These are phyloP conservation scores for Circinella umbellata DNA, from an alignment of 371 early-diverging fungal genomes.

Conservation along the genomic window DNA sequence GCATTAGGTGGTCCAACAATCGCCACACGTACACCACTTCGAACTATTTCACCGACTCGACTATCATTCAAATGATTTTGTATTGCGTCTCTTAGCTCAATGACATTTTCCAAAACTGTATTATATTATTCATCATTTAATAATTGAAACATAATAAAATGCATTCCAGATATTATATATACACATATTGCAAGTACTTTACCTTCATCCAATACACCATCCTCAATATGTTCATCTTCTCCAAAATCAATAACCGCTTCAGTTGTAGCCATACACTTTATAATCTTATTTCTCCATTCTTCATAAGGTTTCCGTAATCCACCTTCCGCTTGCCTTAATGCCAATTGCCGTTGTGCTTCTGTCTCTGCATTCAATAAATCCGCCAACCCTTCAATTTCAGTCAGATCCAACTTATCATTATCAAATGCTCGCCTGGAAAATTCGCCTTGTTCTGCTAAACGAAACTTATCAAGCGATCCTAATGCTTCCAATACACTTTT, in stretches of 20 bases:
- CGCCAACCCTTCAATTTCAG: constrained; percentile 79
- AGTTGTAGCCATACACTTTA: constrained; percentile 66
- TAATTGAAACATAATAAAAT: no score
- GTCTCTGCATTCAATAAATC: constrained; percentile 87
- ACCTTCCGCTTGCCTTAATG: constrained; percentile 77
- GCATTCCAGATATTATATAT: no score
- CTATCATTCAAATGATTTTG: constrained; percentile 63
- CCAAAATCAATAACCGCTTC: constrained; percentile 88
- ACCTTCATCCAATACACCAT: constrained; percentile 66
- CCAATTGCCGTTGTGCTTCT: constrained; percentile 73
- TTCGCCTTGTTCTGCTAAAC: constrained; percentile 82
- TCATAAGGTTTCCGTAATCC: constrained; percentile 68
- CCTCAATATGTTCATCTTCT: constrained; percentile 84
- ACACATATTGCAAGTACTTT: not conserved
- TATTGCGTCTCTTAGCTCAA: constrained; percentile 38
- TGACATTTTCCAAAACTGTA: constrained; percentile 20
- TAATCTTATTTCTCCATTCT: constrained; percentile 65
- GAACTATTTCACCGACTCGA: constrained; percentile 75
- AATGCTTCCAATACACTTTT: constrained; percentile 64
- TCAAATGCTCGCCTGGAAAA: constrained; percentile 79
- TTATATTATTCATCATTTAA: not conserved
- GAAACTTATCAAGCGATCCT: constrained; percentile 44
- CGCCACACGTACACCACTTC: constrained; percentile 74
- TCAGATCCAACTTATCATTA: constrained; percentile 80
- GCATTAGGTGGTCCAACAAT: constrained; percentile 86